phyloP scores from a whole-genome alignment of 1,284 basidiomycete species.

The Schizopora paradoxa region DNA sequence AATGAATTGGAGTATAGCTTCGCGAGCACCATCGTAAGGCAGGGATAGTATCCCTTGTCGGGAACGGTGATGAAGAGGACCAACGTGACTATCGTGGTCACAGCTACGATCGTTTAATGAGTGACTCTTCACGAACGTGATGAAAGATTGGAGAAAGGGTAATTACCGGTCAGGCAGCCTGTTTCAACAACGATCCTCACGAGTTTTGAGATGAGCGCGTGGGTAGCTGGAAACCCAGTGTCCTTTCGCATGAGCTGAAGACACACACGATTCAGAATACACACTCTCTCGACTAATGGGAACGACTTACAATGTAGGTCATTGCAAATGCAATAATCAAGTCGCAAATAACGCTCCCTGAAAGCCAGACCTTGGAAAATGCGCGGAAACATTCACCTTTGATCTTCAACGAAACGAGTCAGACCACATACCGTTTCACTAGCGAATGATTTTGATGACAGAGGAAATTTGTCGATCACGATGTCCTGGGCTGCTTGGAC shows the following conservation, averaged over 20 bases:
- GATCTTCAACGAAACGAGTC: not conserved
- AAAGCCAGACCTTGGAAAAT: constrained; percentile 1
- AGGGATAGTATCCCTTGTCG: not conserved
- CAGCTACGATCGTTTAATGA: not conserved
- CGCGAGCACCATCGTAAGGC: not conserved
- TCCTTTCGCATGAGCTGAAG: constrained; percentile 1
- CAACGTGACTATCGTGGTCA: not conserved
- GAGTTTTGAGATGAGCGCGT: not conserved
- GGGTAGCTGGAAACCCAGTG: not conserved
- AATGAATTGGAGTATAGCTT: constrained; percentile 8
- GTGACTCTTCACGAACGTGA: no score
- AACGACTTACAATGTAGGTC: constrained; percentile 1
- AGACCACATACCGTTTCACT: not conserved
- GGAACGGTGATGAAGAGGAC: not conserved
- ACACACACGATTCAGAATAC: not conserved
- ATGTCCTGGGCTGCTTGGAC: not conserved
- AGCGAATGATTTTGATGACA: not conserved
- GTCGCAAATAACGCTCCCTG: constrained; percentile 3
- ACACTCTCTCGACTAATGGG: no score
- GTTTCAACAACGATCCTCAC: constrained; percentile 1
- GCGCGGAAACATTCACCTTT: not conserved
- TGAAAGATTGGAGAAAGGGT: not conserved
- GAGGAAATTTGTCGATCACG: not conserved
- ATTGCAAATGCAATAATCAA: not conserved
- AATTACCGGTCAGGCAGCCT: not conserved